Percentiles rank a stretch among this genome's conserved stretches.
Evolutionary conservation across 345 rosid genomes (phyloP).

Genomic region (Boechera divaricarpa): DNA sequence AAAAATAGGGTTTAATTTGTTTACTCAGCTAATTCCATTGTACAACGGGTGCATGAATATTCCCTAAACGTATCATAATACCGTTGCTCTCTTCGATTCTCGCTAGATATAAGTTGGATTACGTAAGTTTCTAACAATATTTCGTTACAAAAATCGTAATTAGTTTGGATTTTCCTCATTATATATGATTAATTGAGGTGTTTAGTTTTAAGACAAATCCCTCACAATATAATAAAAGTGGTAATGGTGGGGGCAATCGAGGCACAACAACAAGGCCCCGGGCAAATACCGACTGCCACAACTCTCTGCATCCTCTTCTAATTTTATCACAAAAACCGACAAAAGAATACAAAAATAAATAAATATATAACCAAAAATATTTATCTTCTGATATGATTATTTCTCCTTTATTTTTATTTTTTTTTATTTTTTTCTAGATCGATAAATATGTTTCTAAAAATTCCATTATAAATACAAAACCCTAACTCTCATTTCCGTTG

Average conservation of each 20-base stretch:
- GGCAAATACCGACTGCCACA: constrained; percentile 66
- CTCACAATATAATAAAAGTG: not conserved
- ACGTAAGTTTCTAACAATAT: not conserved
- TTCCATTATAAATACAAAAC: constrained; percentile 57
- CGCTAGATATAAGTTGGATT: not conserved
- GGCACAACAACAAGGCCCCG: constrained; percentile 55
- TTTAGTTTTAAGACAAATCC: constrained; percentile 31
- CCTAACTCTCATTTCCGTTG: constrained; percentile 30
- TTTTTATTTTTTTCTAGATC: not conserved
- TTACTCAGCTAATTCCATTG: not conserved
- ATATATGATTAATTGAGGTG: constrained; percentile 40
- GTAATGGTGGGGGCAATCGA: constrained; percentile 60
- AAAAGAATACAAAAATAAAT: not conserved
- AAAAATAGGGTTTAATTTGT: not conserved
- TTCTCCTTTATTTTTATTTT: not conserved
- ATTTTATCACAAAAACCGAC: constrained; percentile 33
- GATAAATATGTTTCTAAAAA: constrained; percentile 11
- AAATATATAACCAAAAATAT: not conserved
- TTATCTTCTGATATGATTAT: not conserved
- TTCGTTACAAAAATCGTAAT: not conserved
- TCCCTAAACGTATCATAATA: not conserved
- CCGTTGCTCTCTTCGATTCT: constrained; percentile 2
- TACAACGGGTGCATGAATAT: not conserved
- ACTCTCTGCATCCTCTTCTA: constrained; percentile 46
- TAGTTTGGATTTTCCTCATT: not conserved